Base-by-base conservation (phyloP, 805 yeast genomes). In the Yarrowia deformans region DNA sequence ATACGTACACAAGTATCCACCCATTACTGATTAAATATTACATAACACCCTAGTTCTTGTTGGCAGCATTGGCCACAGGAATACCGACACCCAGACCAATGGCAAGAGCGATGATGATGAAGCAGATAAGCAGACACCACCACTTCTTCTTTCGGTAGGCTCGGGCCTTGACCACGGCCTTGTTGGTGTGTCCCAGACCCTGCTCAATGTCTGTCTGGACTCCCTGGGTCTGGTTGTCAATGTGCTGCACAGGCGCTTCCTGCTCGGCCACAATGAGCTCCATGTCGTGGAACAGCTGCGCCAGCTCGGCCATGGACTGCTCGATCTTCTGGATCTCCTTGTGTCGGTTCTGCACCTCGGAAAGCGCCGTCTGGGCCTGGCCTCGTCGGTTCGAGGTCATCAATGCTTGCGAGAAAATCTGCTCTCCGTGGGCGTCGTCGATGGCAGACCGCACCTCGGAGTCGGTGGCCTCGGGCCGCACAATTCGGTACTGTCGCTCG, bases 311-410 rank as follows among this genome's bases (percentile, higher is more conserved):
- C 90, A 95, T 93, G 70, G 97, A 90, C 81, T 91, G 88, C 81
- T 94, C 98, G 80, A 95, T 89, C 83, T 92, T 91, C 82, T 91
- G 90, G 76, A 95, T 87, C 82, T 95, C 98, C 78, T 90, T 89
- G 82, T 95, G 98, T 82, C 99, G 89, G 66, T 90, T 88, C 81
- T 94, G 97, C 69, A 95, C 98, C 81, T 95, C 98, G 75, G 92
- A 91, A 74, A 95, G 85, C 2, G 96, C 98, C 42, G 97, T 88
- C 79, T 95, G 87, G 52, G 98, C 98, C 81, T 95, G 97, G 69
- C 81, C 81, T 39, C 80, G 76, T 70, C 80, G 77, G 73, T 79
- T 78, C 40, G 78, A 75, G 73, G 73, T 76, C 77, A 78, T 70
- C 67, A 79, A 71, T 18, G 98, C 98, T 80, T 93, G 97, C 70